phyloP scores from a whole-genome alignment of 192 early-diverging fungal genomes.

The Umbelopsis sp. region DNA sequence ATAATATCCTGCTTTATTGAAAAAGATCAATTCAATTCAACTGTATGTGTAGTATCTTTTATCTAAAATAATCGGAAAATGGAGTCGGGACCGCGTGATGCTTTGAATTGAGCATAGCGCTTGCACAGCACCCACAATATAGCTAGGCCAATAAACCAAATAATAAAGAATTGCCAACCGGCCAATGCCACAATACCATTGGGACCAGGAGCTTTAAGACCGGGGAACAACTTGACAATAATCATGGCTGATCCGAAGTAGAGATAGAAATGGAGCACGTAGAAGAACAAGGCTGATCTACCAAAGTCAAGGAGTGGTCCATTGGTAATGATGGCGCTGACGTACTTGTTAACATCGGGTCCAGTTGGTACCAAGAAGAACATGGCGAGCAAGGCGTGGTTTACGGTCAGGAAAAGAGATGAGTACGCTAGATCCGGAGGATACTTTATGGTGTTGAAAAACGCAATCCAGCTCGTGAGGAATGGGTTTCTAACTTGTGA shows the following conservation, averaged over 20 bases:
- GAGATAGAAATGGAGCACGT: constrained; percentile 11
- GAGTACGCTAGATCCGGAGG: constrained; percentile 21
- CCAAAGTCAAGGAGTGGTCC: constrained; percentile 21
- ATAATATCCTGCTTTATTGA: no score
- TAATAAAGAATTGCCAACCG: not conserved
- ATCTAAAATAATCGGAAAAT: constrained; percentile 49
- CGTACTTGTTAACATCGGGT: not conserved
- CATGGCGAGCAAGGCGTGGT: not conserved
- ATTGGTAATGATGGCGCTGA: constrained; percentile 1
- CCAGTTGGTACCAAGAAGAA: constrained; percentile 20
- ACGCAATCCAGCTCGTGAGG: constrained; percentile 10
- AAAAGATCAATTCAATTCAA: not conserved
- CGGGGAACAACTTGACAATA: not conserved
- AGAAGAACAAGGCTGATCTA: constrained; percentile 21
- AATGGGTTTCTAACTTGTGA: not conserved
- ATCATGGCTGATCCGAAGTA: not conserved
- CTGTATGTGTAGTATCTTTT: not conserved
- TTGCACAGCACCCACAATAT: constrained; percentile 29
- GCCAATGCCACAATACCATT: not conserved
- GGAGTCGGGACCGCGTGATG: not conserved
- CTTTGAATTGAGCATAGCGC: constrained; percentile 24
- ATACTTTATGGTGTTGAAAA: constrained; percentile 24
- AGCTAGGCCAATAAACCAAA: not conserved
- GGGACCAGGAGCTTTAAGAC: not conserved
- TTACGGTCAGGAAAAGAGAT: not conserved